These are phyloP conservation scores for Yamadazyma oceani DNA, from an alignment of 1,139 yeast species.

Conservation along the genomic window DNA sequence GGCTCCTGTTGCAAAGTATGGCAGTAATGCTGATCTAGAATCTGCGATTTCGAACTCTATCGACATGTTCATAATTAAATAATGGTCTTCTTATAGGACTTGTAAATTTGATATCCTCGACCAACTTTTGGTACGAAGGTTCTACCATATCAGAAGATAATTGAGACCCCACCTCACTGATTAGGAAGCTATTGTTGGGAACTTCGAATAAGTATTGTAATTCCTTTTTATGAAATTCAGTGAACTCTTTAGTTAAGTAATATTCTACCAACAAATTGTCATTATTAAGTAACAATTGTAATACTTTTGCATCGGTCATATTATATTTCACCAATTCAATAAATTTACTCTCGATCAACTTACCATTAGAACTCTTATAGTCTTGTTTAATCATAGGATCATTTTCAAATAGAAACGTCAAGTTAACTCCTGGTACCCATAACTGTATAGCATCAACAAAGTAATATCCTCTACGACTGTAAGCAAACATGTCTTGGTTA, in stretches of 20 bases:
- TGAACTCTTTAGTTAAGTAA: conserved; percentile 26
- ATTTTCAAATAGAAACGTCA: conserved; percentile 20
- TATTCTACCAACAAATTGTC: conserved; percentile 28
- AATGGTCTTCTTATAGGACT: conserved; percentile 29
- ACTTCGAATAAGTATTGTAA: conserved; percentile 25
- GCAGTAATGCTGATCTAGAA: too few relatives aligned
- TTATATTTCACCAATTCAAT: conserved; percentile 16
- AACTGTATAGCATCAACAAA: conserved; percentile 33
- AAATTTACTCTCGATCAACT: conserved; percentile 13
- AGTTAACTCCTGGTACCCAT: conserved; percentile 27
- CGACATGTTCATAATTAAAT: conserved; percentile 30
- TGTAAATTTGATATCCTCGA: conserved; percentile 24
- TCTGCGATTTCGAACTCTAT: conserved; percentile 13
- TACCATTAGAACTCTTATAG: conserved; percentile 10
- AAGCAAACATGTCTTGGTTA: conserved; percentile 24
- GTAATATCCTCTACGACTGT: conserved; percentile 22
- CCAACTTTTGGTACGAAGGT: conserved; percentile 11
- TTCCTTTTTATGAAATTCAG: conserved; percentile 34
- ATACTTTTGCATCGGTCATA: conserved; percentile 29
- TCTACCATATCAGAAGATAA: conserved; percentile 10
- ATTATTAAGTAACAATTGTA: conserved; percentile 23
- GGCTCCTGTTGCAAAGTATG: too few relatives aligned
- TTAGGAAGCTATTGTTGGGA: conserved; percentile 20
- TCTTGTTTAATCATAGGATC: conserved; percentile 19
- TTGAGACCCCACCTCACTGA: conserved; percentile 9